Base-by-base conservation (phyloP, 2,329 filamentous ascomycete genomes). In the Berkeleyomyces basicola region DNA sequence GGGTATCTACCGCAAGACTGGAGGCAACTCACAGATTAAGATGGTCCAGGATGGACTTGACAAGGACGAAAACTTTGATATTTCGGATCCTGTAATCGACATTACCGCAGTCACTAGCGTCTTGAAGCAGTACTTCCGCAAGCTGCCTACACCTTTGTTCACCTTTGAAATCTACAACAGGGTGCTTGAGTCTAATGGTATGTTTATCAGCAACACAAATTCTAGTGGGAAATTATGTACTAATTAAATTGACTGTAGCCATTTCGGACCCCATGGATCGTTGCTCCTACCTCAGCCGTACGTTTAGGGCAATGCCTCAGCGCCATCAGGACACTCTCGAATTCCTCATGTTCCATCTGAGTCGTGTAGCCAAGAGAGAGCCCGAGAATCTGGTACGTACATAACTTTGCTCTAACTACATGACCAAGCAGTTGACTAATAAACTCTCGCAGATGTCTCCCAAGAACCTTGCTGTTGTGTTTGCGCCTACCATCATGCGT, bases 1-100 rank as follows among this genome's bases (percentile, higher is more conserved):
- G 75, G 93, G 93, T 66, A 95, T 99, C 68, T 99, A 99, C 76
- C 85, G 93, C 70, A 99, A 99, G 79, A 96, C 91, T 59, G 93
- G 93, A 63, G 93, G 91, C 67, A 90, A 87, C 69, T 90, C 88
- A 7, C 90, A 95, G 72, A 87, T 96, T 71, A 95, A 95, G 72
- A 79, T 82, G 69, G 88, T 99, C 68, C 89, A 92, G 70, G 88
- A 91, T 67, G 90, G 91, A 10, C 97, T 99, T 71, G 91, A 96
- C 72, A 86, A 85, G 72, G 86, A 82, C 64, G 82, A 87, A 67
- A 88, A 92, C 70, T 93, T 84, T 71, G 92, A 97, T 71, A 95
- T 99, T 64, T 95, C 90, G 2, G 93, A 97, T 69, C 88, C 90
- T 0, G 87, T 90, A 67, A 80, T 97, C 62, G 93, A 99, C 72